A percentile compares a stretch with the other conserved stretches of the same genome.
These are phyloP conservation scores for Stereocaulon alpinum DNA, from an alignment of 495 filamentous ascomycete genomes.

Conservation along the genomic window DNA sequence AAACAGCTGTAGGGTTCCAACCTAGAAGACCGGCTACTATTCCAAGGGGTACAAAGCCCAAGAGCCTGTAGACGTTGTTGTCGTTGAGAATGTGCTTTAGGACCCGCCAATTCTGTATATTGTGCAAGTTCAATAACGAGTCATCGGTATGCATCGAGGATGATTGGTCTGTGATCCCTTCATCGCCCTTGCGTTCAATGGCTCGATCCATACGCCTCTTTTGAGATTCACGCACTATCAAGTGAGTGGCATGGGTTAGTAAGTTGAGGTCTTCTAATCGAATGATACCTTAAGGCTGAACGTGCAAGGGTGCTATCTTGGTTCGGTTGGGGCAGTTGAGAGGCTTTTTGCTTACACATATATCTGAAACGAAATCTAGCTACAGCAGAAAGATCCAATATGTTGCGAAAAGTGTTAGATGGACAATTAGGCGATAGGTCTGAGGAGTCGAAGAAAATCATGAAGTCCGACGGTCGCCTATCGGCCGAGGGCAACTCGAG, in stretches of 20 bases:
- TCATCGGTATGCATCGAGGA: neutral
- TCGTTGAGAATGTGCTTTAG: neutral
- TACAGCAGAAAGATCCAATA: no score
- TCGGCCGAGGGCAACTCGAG: constrained; percentile 1
- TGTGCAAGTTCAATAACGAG: neutral
- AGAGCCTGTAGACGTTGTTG: constrained; percentile 28
- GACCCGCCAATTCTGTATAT: neutral
- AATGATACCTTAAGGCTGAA: neutral
- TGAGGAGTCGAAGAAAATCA: neutral
- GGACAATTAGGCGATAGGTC: no score
- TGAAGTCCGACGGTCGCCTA: neutral
- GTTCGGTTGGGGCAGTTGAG: neutral
- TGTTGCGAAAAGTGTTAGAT: neutral
- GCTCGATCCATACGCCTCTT: neutral
- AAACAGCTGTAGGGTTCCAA: constrained; percentile 44
- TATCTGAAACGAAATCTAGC: neutral
- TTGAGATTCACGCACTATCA: neutral
- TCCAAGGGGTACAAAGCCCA: constrained; percentile 71
- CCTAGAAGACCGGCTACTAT: constrained; percentile 41
- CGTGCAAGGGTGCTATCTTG: neutral
- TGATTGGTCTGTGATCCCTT: neutral
- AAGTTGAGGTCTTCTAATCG: neutral
- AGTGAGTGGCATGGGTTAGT: neutral
- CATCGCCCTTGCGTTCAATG: neutral
- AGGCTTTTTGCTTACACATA: neutral